Percentiles rank a stretch among this genome's conserved stretches.
Evolutionary conservation across 495 filamentous ascomycete species (phyloP).

Genomic region (Pseudevernia furfuracea): DNA sequence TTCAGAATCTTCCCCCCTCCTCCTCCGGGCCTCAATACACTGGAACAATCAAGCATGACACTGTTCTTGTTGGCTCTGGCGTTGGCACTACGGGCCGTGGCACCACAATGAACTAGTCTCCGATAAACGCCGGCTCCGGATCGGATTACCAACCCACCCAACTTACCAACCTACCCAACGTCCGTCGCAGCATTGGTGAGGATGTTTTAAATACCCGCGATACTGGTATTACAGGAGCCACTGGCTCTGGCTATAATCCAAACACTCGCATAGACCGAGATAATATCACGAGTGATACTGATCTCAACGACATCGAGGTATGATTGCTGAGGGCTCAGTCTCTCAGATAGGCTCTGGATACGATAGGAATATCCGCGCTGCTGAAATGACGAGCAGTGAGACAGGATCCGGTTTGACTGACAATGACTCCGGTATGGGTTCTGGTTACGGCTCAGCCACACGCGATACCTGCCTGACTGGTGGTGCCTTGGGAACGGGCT

Average conservation of each 20-base stretch:
- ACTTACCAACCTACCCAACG: too few species aligned
- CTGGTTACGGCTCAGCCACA: constrained; percentile 9
- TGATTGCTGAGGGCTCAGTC: neutral
- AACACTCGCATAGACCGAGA: constrained; percentile 2
- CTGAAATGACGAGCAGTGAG: constrained; percentile 36
- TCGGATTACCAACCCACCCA: constrained; percentile 16
- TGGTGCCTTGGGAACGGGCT: neutral
- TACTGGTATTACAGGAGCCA: neutral
- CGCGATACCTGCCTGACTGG: constrained; percentile 4
- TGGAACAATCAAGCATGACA: constrained; percentile 45
- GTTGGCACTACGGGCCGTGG: constrained; percentile 1
- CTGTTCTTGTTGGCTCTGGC: constrained; percentile 44
- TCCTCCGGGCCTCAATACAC: constrained; percentile 43
- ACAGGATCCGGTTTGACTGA: constrained; percentile 12
- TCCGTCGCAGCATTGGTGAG: neutral
- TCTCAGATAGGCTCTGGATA: constrained; percentile 13
- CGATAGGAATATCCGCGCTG: constrained; percentile 12
- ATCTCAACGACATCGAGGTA: too few species aligned
- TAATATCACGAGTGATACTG: neutral
- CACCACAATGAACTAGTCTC: neutral
- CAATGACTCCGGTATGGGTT: constrained; percentile 19
- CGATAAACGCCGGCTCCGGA: constrained; percentile 14
- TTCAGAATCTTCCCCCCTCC: too few species aligned
- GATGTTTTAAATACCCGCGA: neutral
- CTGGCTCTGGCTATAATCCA: too few species aligned